Percentiles rank a stretch among this genome's conserved stretches.
Conservation (phyloP, 2,329 filamentous ascomycete genomes). For the Trichothecium roseum region DNA sequence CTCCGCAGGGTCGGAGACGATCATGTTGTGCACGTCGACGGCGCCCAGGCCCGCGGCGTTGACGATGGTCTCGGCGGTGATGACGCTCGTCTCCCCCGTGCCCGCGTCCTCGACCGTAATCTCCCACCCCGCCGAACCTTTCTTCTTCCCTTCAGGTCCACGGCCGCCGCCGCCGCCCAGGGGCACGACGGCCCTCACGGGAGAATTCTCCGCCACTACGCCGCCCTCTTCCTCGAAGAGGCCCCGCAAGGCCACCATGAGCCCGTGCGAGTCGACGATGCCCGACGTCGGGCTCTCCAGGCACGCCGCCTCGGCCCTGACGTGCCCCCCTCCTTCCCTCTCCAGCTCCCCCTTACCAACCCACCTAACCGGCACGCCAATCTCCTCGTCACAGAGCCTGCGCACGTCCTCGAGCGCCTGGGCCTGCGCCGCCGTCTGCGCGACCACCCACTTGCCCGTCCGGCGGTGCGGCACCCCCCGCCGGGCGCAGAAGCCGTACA, state of each 20-base stretch:
- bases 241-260: conserved; percentile 74
- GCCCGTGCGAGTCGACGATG: conserved; percentile 76
- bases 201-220: conserved; percentile 57
- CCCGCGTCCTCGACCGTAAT: conserved; percentile 42
- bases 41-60: conserved; percentile 81
- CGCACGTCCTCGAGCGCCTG: conserved; percentile 46
- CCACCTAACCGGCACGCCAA: conserved; percentile 62
- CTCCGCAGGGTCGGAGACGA: conserved; percentile 41
- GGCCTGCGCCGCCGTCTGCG: conserved; percentile 64
- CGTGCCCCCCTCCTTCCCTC: conserved; percentile 59
- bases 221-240: conserved; percentile 70
- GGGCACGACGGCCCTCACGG: conserved; percentile 51
- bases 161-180: conserved; percentile 32
- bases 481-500: conserved; percentile 67
- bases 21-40: conserved; percentile 69
- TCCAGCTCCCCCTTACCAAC: conserved; percentile 51
- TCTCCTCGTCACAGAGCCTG: conserved; percentile 25
- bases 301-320: conserved; percentile 60
- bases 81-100: conserved; percentile 38
- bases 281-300: conserved; percentile 82
- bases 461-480: conserved; percentile 60
- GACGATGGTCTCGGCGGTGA: conserved; percentile 68
- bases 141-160: no score
- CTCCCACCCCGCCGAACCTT: conserved; percentile 49
- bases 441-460: conserved; percentile 91